These are phyloP conservation scores for Rubus parviflorus DNA, from an alignment of 306 rosid species.

Conservation along the genomic window DNA sequence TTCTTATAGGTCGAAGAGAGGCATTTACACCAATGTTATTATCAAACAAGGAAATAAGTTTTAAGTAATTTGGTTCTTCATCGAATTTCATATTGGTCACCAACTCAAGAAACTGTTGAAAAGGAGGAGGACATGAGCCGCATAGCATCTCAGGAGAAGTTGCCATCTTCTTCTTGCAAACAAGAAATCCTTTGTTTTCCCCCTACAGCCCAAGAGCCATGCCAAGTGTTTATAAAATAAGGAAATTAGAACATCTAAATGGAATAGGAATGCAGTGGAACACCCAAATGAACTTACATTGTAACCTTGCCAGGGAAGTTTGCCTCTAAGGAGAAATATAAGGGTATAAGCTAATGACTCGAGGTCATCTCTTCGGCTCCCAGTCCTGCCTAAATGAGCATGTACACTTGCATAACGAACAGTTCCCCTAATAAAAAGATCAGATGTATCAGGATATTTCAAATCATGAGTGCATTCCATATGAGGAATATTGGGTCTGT, in stretches of 20 bases:
- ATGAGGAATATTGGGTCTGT: not conserved
- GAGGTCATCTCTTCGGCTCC: conserved; percentile 44
- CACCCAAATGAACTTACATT: conserved; percentile 28
- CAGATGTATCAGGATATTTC: conserved; percentile 5
- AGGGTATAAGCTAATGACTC: conserved; percentile 42
- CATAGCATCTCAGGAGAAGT: conserved; percentile 39
- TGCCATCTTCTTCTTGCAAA: conserved; percentile 44
- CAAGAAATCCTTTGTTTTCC: conserved; percentile 45
- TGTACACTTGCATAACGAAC: conserved; percentile 46
- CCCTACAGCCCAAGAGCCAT: conserved; percentile 26
- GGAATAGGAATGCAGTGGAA: conserved; percentile 6
- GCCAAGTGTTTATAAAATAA: conserved; percentile 12
- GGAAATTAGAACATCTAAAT: not conserved
- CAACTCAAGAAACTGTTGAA: conserved; percentile 37
- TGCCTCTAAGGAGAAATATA: conserved; percentile 41
- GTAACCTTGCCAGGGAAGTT: conserved; percentile 47
- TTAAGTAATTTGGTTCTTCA: conserved; percentile 40
- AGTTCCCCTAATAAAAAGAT: conserved; percentile 31
- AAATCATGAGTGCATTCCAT: not conserved
- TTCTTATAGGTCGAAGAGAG: conserved; percentile 37
- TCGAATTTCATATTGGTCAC: conserved; percentile 43
- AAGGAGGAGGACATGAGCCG: conserved; percentile 35
- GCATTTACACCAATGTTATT: conserved; percentile 28
- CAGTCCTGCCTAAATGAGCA: conserved; percentile 45
- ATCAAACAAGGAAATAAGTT: conserved; percentile 36